Base-by-base conservation (phyloP, 257 asterid genomes). In the Nicotiana obtusifolia region DNA sequence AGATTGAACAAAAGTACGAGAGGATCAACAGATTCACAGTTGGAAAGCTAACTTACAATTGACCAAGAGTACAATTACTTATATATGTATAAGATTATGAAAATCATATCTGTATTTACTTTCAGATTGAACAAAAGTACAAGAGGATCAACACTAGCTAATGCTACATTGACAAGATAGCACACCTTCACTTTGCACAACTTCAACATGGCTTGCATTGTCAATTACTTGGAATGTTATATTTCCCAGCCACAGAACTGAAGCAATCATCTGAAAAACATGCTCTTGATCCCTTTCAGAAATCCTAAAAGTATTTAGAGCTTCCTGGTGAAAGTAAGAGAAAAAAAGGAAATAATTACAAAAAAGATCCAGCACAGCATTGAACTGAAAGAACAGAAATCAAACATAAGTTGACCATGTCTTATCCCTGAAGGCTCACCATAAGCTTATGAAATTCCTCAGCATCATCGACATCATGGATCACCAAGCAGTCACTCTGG, bases 201-300 rank as follows among this genome's bases (percentile, higher is more conserved):
- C 92, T 81, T 94, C 97, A 73, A 90, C 82, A 83, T 90, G 93
- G 87, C 88, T 89, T 88, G 89, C 97, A 71, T 87, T 82, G 91
- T 90, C 94, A 64, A 84, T 86, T 44, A 88, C 97, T 66, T 80
- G 86, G 88, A 96, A 96, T 11, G 97, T 88, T 82, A 94, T 93
- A 90, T 96, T 93, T 80, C 99, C 99, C 85, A 96, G 88, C 99
- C 99, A 96, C 84, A 96, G 84, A 78, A 96, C 95, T 44, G 98
- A 95, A 84, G 98, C 94, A 86, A 93, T 90, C 95, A 94, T 89
- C 90, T 88, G 92, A 83, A 96, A 93, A 83, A 84, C 88, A 52
- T 87, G 92, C 83, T 92, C 94, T 85, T 94, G 98, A 64, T 91
- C 92, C 64, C 90, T 95, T 85, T 91, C 86, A 90, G 89, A 86